These are phyloP conservation scores for Rhizoctonia solani DNA, from an alignment of 1,284 basidiomycete species.

Conservation along the genomic window DNA sequence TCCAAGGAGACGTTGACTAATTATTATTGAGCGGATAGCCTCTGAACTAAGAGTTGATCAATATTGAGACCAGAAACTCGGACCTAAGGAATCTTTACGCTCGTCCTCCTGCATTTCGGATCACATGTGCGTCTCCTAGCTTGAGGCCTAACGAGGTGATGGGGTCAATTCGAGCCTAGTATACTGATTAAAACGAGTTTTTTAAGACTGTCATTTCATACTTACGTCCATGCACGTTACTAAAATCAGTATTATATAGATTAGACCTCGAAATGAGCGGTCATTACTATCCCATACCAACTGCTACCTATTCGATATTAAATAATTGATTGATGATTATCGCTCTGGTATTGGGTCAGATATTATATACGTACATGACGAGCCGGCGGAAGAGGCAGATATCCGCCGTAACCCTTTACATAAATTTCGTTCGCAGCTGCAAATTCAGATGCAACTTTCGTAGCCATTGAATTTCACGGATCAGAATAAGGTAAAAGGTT, in stretches of 20 bases:
- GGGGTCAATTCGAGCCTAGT: constrained; percentile 49
- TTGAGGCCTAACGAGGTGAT: constrained; percentile 62
- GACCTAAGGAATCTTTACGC: constrained; percentile 53
- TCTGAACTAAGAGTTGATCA: constrained; percentile 53
- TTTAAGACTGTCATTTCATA: neutral
- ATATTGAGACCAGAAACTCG: neutral
- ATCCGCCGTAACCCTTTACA: constrained; percentile 52
- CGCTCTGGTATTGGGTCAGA: too few species aligned
- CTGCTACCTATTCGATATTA: neutral
- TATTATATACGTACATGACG: constrained; percentile 51
- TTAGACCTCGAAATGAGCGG: too few species aligned
- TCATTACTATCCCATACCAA: too few species aligned
- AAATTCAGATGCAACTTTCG: constrained; percentile 44
- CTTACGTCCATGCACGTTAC: constrained; percentile 17
- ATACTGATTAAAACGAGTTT: too few species aligned
- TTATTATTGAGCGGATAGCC: constrained; percentile 64
- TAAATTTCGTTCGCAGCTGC: constrained; percentile 49
- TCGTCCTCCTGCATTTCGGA: constrained; percentile 67
- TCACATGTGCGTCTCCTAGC: constrained; percentile 69
- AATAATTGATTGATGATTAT: neutral
- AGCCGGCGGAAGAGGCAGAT: constrained; percentile 56
- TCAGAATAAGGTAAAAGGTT: neutral
- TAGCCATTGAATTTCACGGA: constrained; percentile 26
- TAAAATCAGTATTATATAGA: too few species aligned
- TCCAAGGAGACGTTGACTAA: constrained; percentile 68